Conservation (phyloP, 2,329 filamentous ascomycete genomes). For the Stemphylium vesicarium region DNA sequence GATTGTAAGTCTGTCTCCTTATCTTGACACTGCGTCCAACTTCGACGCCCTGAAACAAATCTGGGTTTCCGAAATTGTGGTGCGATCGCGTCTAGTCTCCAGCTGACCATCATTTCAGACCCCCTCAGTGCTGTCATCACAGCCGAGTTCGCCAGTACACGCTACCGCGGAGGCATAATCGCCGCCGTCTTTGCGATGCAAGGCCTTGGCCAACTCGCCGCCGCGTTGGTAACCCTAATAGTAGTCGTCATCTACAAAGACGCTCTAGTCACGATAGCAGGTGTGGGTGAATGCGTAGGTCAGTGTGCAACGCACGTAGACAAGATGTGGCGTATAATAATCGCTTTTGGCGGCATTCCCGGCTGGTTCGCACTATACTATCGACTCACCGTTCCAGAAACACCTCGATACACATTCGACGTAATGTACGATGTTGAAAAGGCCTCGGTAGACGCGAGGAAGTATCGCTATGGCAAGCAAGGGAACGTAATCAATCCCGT, state of each 20-base stretch:
- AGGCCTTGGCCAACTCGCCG: conserved; percentile 78
- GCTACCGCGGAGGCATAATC: conserved; percentile 88
- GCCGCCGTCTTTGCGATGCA: conserved; percentile 87
- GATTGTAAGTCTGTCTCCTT: conserved; percentile 47
- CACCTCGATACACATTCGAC: conserved; percentile 86
- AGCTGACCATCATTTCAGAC: conserved; percentile 46
- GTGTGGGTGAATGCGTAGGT: conserved; percentile 64
- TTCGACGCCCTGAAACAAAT: neutral
- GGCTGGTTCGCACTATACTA: conserved; percentile 85
- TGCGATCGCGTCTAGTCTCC: too few relatives aligned
- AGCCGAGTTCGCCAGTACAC: conserved; percentile 85
- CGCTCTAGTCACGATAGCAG: conserved; percentile 61
- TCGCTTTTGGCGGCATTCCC: conserved; percentile 81
- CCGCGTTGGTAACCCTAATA: conserved; percentile 77
- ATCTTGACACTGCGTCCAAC: too few relatives aligned
- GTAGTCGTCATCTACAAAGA: conserved; percentile 73
- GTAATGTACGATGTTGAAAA: conserved; percentile 70
- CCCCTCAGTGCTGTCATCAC: conserved; percentile 84
- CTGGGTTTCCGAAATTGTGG: neutral
- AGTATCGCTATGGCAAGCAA: conserved; percentile 71
- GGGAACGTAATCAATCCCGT: conserved; percentile 69
- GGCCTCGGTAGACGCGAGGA: conserved; percentile 72
- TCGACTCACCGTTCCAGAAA: conserved; percentile 85
- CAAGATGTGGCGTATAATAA: conserved; percentile 85
- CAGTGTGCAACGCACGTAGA: conserved; percentile 75